These are phyloP conservation scores for Cordyceps militaris DNA, from an alignment of 2,329 filamentous ascomycete genomes.

Conservation along the genomic window DNA sequence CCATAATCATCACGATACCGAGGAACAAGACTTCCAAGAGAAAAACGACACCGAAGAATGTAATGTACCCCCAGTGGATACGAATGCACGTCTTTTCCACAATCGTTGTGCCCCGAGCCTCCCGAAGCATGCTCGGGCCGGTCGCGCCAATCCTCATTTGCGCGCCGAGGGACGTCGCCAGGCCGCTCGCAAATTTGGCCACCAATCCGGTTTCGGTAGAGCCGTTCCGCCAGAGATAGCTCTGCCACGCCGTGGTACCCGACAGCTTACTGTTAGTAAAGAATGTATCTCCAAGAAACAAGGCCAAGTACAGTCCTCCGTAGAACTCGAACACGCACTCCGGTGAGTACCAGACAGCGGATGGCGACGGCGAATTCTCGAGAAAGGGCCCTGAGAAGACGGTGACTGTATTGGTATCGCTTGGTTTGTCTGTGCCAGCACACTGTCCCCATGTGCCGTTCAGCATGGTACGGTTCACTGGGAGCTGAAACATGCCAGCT, in stretches of 20 bases:
- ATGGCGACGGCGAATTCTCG: neutral
- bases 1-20: neutral
- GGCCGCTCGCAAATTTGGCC: neutral
- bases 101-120: neutral
- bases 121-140: slow-evolving; percentile 1
- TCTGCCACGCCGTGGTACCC: neutral
- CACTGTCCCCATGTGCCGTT: neutral
- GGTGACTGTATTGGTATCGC: neutral
- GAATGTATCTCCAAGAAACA: neutral
- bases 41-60: neutral
- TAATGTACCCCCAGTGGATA: neutral
- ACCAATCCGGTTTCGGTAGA: neutral
- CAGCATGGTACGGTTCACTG: neutral
- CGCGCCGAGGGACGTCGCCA: neutral
- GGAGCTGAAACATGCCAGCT: neutral
- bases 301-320: neutral
- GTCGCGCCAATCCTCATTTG: neutral
- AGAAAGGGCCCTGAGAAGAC: neutral
- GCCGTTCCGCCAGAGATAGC: neutral
- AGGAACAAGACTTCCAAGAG: neutral
- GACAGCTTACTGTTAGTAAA: neutral
- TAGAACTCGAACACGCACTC: slow-evolving; percentile 4
- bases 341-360: neutral
- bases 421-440: neutral
- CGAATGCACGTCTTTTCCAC: neutral